Base-by-base conservation (phyloP, 2,329 filamentous ascomycete genomes). In the Pseudopithomyces chartarum region DNA sequence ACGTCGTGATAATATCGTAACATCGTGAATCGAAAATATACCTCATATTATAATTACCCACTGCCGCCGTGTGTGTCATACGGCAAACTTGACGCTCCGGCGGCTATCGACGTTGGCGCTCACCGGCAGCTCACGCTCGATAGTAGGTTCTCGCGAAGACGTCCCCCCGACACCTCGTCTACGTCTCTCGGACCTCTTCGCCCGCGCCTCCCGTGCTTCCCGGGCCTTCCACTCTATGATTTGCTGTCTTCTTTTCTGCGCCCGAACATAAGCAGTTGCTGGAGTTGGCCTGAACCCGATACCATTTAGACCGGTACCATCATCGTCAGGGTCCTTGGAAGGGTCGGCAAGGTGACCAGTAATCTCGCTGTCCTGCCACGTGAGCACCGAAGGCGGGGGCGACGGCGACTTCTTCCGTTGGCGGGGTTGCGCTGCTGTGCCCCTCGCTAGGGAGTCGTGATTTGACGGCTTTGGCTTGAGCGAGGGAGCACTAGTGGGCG, bases 281-380 rank as follows among this genome's bases (percentile, higher is more conserved):
- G 85, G 80, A 1, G 85, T 87, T 3, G 86, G 85, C 56, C 80
- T 81, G 70, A 87, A 88, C 0, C 86, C 86, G 54, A 88, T 80
- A 1, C 86, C 86, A 63, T 88, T 87, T 60, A 88, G 82, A 5
- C 86, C 86, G 53, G 84, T 84, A 2, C 85, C 85, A 67, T 88
- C 86, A 65, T 87, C 85, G 38, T 81, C 82, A 6, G 83, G 82
- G 52, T 86, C 83, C 4, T 75, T 79, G 2, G 80, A 64, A 2
- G 73, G 79, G 50, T 83, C 79, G 19, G 75, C 76, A 32, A 80
- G 69, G 63, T 87, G 83, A 13, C 85, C 85, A 5, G 85, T 88
- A 65, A 88, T 87, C 66, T 88, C 86, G 36, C 79, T 79, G 60
- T 85, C 83, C 64, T 82, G 82, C 86, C 86, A 88, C 55, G 79